Evolutionary conservation across 2,329 filamentous ascomycete genomes (phyloP), one percentile per base, ranked within the genome.

Genomic region (Arachnopeziza araneosa): DNA sequence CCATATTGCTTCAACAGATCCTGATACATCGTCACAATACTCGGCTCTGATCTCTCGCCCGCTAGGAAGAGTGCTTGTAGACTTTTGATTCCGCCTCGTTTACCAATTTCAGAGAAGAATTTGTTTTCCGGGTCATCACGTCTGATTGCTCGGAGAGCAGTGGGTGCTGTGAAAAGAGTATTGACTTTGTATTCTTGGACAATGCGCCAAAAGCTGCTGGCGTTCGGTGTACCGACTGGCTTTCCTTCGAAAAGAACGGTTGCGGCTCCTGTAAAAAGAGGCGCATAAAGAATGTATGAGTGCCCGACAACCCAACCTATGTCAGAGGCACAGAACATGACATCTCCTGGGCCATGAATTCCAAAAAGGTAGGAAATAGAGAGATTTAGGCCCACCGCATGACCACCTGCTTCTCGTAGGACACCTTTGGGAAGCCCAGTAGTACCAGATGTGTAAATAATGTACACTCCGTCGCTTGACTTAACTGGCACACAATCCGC

Each of bases 191-290:
- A 88, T 68, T 96, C 89, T 65, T 92, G 87, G 3, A 96, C 75
- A 21, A 96, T 84, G 1, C 92, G 81, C 93, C 93, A 98, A 72
- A 97, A 95, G 0, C 89, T 88, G 6, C 90, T 88, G 0, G 91
- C 89, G 68, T 96, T 87, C 0, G 93, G 93, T 0, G 92, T 96
- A 4, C 92, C 92, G 14, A 96, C 80, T 0, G 93, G 93, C 67
- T 97, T 97, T n/a, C 93, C 93, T 75, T 97, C 93, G 73, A 92
- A 97, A 0, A 97, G 79, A 1, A 97, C 84, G 0, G 91, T 96
- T 1, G 92, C 87, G 1, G 93, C 92, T 5, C 93, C 93, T 0
- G 88, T 85, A 1, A 97, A 82, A 6, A 98, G 82, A 14, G 93
- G 93, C 3, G 85, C 93, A 70, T 97, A 97, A 14, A 96, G 79